These are phyloP conservation scores for Lenzites betulinus DNA, from an alignment of 768 basidiomycete species.

Conservation along the genomic window DNA sequence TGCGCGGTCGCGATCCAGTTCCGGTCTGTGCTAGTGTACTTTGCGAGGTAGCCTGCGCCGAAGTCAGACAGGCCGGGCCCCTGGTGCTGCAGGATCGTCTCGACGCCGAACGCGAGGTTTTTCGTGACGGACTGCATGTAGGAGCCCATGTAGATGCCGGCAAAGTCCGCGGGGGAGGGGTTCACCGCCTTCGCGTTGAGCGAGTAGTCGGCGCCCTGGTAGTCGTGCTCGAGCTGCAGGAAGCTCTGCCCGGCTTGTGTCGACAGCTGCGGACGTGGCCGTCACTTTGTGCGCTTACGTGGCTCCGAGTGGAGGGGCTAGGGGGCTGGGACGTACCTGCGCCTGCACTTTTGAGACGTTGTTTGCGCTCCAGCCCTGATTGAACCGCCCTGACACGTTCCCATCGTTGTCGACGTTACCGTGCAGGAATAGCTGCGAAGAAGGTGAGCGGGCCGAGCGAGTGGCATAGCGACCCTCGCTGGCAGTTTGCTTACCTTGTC, in stretches of 20 bases:
- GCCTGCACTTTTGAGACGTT: slow-evolving; percentile 85
- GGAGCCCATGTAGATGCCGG: slow-evolving; percentile 90
- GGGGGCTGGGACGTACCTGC: slow-evolving; percentile 58
- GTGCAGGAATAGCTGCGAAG: slow-evolving; percentile 80
- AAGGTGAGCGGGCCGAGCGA: slow-evolving; percentile 29
- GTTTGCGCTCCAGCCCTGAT: slow-evolving; percentile 81
- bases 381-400: slow-evolving; percentile 83
- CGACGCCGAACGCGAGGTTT: slow-evolving; percentile 85
- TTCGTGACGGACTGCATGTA: slow-evolving; percentile 93
- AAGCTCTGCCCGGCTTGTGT: slow-evolving; percentile 80
- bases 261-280: slow-evolving; percentile 58
- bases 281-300: slow-evolving; percentile 15
- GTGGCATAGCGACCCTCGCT: neutral
- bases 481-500: slow-evolving; percentile 55
- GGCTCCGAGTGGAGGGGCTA: neutral
- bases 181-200: slow-evolving; percentile 88
- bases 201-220: slow-evolving; percentile 83
- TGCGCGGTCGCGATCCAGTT: slow-evolving; percentile 95
- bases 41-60: slow-evolving; percentile 76
- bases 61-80: slow-evolving; percentile 70
- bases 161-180: slow-evolving; percentile 82
- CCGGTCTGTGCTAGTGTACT: slow-evolving; percentile 69
- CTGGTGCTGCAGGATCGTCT: slow-evolving; percentile 81
- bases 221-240: slow-evolving; percentile 94
- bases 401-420: slow-evolving; percentile 95